Conservation (phyloP, 352 stramenopile genomes). For the Pelagophyceae sp. region DNA sequence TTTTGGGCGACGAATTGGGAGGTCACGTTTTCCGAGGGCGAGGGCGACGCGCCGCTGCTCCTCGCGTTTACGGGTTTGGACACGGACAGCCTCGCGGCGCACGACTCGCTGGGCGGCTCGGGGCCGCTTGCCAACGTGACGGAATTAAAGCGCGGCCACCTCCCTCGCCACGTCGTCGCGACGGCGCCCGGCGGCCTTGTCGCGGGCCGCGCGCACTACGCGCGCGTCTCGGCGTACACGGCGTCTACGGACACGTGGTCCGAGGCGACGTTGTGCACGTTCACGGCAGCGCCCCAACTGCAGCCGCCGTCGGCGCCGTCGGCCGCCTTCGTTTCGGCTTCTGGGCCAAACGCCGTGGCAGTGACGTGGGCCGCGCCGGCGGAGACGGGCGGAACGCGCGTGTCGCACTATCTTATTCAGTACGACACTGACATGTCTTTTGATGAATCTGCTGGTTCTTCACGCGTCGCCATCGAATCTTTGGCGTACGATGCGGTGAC, state of each 20-base stretch:
- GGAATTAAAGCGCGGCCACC: conserved; percentile 31
- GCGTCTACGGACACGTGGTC: conserved; percentile 40
- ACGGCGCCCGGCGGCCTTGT: conserved; percentile 39
- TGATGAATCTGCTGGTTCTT: conserved; percentile 31
- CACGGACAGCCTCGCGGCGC: not conserved
- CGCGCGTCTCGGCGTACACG: conserved; percentile 77
- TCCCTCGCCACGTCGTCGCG: conserved; percentile 36
- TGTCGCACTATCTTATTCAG: conserved; percentile 74
- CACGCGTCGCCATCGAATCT: not conserved
- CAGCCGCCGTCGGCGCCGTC: conserved; percentile 35
- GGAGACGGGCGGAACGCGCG: conserved; percentile 59
- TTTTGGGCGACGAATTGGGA: conserved; percentile 40
- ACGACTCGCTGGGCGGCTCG: not conserved
- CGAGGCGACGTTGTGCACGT: conserved; percentile 14
- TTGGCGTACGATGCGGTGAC: not conserved
- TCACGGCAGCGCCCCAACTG: conserved; percentile 33
- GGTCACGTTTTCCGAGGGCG: conserved; percentile 46
- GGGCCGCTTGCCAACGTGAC: conserved; percentile 34
- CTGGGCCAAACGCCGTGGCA: conserved; percentile 52
- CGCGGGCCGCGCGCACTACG: conserved; percentile 54
- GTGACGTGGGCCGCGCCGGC: conserved; percentile 73
- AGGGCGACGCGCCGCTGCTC: conserved; percentile 42
- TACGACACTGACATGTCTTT: conserved; percentile 72
- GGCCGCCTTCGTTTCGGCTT: conserved; percentile 37
- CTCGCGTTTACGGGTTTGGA: conserved; percentile 41